Percentiles rank a stretch among this genome's conserved stretches.
Conservation (phyloP, 768 basidiomycete genomes). For the Suillus plorans region DNA sequence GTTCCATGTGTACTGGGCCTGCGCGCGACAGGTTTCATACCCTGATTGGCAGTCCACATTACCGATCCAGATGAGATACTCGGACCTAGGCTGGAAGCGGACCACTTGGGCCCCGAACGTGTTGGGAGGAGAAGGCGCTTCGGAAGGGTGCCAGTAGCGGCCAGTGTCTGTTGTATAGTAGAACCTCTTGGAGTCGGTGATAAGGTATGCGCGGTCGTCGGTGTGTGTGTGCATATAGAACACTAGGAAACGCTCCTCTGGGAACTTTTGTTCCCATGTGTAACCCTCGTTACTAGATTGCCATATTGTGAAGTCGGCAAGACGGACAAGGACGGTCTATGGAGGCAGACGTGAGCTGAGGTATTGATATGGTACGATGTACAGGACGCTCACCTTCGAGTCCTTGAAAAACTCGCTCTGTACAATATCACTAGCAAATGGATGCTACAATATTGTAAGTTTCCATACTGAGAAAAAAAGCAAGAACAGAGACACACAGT, state of each 20-base stretch:
- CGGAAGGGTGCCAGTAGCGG: constrained; percentile 56
- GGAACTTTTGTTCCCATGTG: constrained; percentile 72
- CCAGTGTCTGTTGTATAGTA: constrained; percentile 88
- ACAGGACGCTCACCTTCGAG: constrained; percentile 53
- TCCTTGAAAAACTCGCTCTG: constrained; percentile 86
- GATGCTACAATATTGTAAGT: constrained; percentile 45
- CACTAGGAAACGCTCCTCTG: constrained; percentile 66
- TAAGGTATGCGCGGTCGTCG: constrained; percentile 83
- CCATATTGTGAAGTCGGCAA: constrained; percentile 79
- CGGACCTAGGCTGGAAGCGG: constrained; percentile 85
- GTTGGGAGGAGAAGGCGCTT: constrained; percentile 74
- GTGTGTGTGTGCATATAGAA: constrained; percentile 86
- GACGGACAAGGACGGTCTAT: constrained; percentile 81
- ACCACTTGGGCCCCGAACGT: constrained; percentile 72
- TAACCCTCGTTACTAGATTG: constrained; percentile 96
- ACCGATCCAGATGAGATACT: constrained; percentile 90
- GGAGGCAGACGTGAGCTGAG: constrained; percentile 7
- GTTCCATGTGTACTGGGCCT: constrained; percentile 72
- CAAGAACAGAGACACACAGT: constrained; percentile 45
- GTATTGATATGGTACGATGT: not conserved
- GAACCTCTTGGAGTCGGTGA: constrained; percentile 64
- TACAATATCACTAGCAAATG: constrained; percentile 61
- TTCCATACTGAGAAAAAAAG: not conserved
- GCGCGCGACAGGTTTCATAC: constrained; percentile 61
- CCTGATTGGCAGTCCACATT: constrained; percentile 59